Base-by-base conservation (phyloP, 2,329 filamentous ascomycete species). In the Ophiostoma tasmaniense region DNA sequence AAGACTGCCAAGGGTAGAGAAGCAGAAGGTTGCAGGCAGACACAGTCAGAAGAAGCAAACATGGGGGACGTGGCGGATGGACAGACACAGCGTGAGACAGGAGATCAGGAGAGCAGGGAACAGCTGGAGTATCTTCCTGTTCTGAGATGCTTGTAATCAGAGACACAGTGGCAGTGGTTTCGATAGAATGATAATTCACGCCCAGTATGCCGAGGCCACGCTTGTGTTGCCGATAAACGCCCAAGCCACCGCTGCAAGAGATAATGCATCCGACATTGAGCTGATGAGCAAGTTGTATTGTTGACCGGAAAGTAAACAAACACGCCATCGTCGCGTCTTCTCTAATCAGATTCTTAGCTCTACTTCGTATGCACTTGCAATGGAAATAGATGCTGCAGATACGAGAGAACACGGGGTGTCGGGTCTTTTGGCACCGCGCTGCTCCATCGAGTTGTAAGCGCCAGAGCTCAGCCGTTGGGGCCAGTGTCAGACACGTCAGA, bases 21-120 rank as follows among this genome's bases (percentile, higher is more conserved):
- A n/a, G n/a, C n/a, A n/a, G n/a, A n/a, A n/a, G 45, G n/a, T 52
- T 6, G 61, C 11, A 69, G 66, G 3, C 11, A 42, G 39, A 17
- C 13, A 20, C 37, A 45, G 39, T 6, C 20, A n/a, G 64, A 66
- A 69, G 39, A 45, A 66, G 25, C n/a, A 45, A n/a, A 33, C 20
- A 39, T 10, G 30, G 20, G 33, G 30, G 25, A 64, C 64, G 55
- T 69, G 68, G 68, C 68, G 64, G 45, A 33, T 33, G 33, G 33
- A 33, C 33, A 33, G 33, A 52, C 67, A 52, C 67, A 66, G 50
- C 64, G 30, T 66, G 64, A 69, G 64, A 66, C 64, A 69, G 52
- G 22, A 28, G 39, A 55, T 5, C 50, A 55, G 50, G 50, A 55
- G 50, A 55, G 22, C 50, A 55, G 50, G 50, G 50, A 55, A 55